Percentiles rank a stretch among this genome's conserved stretches.
Evolutionary conservation across 345 rosid genomes (phyloP).

Genomic region (Isatis tinctoria): DNA sequence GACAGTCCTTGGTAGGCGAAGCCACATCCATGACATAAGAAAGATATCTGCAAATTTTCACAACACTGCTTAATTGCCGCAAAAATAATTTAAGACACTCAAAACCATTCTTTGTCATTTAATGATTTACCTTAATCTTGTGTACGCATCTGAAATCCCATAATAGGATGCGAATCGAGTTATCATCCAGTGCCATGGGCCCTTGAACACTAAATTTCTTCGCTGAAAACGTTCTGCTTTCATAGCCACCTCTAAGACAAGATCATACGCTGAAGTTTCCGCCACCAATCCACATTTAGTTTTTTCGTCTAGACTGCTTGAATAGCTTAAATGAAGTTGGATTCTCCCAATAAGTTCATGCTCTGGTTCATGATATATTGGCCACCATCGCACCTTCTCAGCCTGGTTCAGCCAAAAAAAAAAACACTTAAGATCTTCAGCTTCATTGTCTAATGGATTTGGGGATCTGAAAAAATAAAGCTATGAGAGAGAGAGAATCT

Average conservation of each 20-base stretch:
- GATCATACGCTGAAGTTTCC: slow-evolving; percentile 95
- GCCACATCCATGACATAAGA: slow-evolving; percentile 97
- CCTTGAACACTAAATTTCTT: slow-evolving; percentile 68
- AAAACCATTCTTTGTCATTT: slow-evolving; percentile 11
- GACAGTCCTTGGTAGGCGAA: slow-evolving; percentile 90
- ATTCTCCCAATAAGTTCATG: slow-evolving; percentile 88
- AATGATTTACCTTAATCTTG: slow-evolving; percentile 63
- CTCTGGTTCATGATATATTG: slow-evolving; percentile 85
- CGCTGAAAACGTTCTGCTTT: slow-evolving; percentile 74
- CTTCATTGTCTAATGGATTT: not conserved
- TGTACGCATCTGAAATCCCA: slow-evolving; percentile 85
- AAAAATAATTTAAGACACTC: not conserved
- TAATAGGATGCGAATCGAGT: slow-evolving; percentile 79
- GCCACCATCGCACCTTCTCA: slow-evolving; percentile 92
- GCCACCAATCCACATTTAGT: slow-evolving; percentile 89
- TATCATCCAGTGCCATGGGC: slow-evolving; percentile 91
- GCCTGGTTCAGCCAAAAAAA: slow-evolving; percentile 39
- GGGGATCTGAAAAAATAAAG: not conserved
- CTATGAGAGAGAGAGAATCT: slow-evolving; percentile 14
- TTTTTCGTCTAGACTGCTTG: slow-evolving; percentile 72
- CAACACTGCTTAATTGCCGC: not conserved
- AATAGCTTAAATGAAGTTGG: slow-evolving; percentile 65
- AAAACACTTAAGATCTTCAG: slow-evolving; percentile 8
- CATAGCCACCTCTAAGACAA: slow-evolving; percentile 89
- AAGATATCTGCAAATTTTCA: slow-evolving; percentile 59